Conservation (phyloP, 768 basidiomycete species). For the Tricholoma hemisulphureum region DNA sequence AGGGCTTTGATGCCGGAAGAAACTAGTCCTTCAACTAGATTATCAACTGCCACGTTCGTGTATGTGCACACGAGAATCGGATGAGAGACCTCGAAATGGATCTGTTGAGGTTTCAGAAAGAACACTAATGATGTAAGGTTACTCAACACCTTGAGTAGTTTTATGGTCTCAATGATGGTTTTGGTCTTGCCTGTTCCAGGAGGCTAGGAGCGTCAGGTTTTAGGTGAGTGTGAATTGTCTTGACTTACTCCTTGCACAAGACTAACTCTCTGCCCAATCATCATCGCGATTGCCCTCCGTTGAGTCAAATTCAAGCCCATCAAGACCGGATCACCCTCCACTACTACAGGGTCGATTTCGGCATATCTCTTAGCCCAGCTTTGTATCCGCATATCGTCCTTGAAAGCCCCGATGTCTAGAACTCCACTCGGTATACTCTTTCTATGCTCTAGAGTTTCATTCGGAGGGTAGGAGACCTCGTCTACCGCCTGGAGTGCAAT, state of each 20-base stretch:
- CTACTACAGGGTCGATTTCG: constrained; percentile 50
- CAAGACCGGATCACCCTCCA: constrained; percentile 79
- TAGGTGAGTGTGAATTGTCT: constrained; percentile 1
- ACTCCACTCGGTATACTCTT: constrained; percentile 8
- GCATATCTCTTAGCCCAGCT: constrained; percentile 80
- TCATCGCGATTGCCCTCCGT: constrained; percentile 76
- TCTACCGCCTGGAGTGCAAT: constrained; percentile 38
- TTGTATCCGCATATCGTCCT: constrained; percentile 69
- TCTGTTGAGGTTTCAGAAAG: constrained; percentile 34
- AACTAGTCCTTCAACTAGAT: constrained; percentile 75
- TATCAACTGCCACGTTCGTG: constrained; percentile 92
- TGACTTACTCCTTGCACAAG: constrained; percentile 81
- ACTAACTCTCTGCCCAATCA: constrained; percentile 77
- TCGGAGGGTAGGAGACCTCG: constrained; percentile 36
- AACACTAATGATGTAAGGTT: neutral
- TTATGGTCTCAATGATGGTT: constrained; percentile 84
- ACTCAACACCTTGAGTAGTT: constrained; percentile 64
- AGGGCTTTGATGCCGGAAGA: constrained; percentile 65
- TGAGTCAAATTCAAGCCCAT: constrained; percentile 71
- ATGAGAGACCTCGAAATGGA: constrained; percentile 76
- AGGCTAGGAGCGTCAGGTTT: constrained; percentile 45
- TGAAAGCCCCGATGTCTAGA: constrained; percentile 51
- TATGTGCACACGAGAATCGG: constrained; percentile 92
- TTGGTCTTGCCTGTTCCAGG: constrained; percentile 93
- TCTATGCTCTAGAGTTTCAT: constrained; percentile 38